Conservation (phyloP, 768 basidiomycete species). For the Auricularia heimuer region DNA sequence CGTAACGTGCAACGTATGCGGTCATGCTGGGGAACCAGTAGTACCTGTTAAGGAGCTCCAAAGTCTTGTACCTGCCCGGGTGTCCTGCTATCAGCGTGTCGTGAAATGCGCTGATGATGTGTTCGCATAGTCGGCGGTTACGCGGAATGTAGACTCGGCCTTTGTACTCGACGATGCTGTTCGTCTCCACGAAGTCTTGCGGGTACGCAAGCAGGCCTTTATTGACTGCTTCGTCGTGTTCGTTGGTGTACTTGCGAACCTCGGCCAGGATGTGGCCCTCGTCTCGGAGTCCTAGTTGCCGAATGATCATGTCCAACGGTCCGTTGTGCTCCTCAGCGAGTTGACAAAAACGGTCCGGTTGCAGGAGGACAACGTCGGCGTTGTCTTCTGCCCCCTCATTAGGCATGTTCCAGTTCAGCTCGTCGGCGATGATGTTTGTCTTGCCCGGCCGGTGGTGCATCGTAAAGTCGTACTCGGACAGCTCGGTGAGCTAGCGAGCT, state of each 20-base stretch:
- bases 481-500: neutral
- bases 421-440: neutral
- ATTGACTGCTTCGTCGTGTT: neutral
- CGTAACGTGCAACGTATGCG: constrained; percentile 5
- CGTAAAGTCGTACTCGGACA: neutral
- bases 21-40: constrained; percentile 24
- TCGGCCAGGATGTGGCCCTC: neutral
- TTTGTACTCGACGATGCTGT: neutral
- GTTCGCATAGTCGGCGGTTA: constrained; percentile 9
- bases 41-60: constrained; percentile 12
- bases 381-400: neutral
- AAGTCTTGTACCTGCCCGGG: constrained; percentile 18
- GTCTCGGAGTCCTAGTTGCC: neutral
- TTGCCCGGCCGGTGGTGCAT: neutral
- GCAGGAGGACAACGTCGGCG: neutral
- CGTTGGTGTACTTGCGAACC: neutral
- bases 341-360: neutral
- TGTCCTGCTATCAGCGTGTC: constrained; percentile 20
- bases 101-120: constrained; percentile 15
- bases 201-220: neutral
- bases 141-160: constrained; percentile 16
- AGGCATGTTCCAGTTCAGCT: neutral
- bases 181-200: neutral
- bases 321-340: neutral
- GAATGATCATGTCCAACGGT: neutral